Evolutionary conservation across 129 eudicot genomes (phyloP).

Genomic region (Ambrosia trifida): DNA sequence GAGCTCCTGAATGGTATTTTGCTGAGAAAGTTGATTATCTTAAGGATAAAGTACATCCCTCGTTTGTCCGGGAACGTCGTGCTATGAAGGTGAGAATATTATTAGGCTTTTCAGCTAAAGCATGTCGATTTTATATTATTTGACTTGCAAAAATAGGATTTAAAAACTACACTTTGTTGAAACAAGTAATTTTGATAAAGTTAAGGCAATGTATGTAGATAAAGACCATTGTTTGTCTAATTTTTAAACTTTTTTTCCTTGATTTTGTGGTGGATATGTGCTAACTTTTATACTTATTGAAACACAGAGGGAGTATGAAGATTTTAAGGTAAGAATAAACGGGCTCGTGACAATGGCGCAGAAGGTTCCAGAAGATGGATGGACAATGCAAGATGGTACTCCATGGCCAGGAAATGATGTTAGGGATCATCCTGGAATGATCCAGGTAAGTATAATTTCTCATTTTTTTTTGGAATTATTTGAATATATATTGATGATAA

Average conservation of each 20-base stretch:
- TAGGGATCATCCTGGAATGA: slow-evolving; percentile 98
- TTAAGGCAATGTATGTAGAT: not conserved
- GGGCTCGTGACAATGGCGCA: slow-evolving; percentile 85
- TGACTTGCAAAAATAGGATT: not conserved
- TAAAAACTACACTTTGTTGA: not conserved
- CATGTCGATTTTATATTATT: not conserved
- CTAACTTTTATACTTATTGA: slow-evolving; percentile 12
- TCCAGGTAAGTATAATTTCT: slow-evolving; percentile 49
- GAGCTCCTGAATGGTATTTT: slow-evolving; percentile 98
- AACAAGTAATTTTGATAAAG: slow-evolving; percentile 2
- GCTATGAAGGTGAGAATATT: slow-evolving; percentile 74
- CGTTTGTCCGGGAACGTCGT: slow-evolving; percentile 93
- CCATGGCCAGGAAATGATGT: slow-evolving; percentile 95
- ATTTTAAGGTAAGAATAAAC: slow-evolving; percentile 82
- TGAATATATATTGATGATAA: not conserved
- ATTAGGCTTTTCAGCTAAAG: slow-evolving; percentile 3
- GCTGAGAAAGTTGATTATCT: slow-evolving; percentile 83
- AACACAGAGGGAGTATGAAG: slow-evolving; percentile 88
- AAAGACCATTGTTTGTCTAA: not conserved
- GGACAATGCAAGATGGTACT: slow-evolving; percentile 98
- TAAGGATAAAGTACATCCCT: slow-evolving; percentile 81
- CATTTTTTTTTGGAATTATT: not conserved
- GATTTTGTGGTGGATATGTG: slow-evolving; percentile 1
- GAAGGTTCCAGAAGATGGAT: slow-evolving; percentile 94
- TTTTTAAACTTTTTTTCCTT: not conserved